Evolutionary conservation across 179 eudicot species (phyloP).

Genomic region (Silene coronaria): DNA sequence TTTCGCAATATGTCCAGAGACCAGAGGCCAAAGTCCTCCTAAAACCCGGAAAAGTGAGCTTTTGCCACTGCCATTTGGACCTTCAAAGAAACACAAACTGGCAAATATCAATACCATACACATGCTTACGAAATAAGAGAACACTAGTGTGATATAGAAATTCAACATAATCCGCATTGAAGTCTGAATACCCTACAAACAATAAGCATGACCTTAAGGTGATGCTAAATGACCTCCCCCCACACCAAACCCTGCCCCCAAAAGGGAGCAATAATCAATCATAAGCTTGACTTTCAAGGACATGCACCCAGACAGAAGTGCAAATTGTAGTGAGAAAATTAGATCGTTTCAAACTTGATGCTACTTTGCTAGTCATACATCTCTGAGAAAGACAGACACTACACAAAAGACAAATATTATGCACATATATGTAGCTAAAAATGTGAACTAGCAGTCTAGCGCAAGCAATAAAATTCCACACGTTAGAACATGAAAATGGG

Average conservation of each 20-base stretch:
- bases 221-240: neutral
- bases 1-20: slow-evolving; percentile 91
- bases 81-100: slow-evolving; percentile 35
- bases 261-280: neutral
- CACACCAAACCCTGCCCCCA: neutral
- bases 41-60: slow-evolving; percentile 96
- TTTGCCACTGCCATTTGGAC: slow-evolving; percentile 99
- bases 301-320: neutral
- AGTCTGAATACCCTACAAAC: neutral
- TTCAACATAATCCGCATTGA: neutral
- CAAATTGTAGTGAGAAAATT: neutral
- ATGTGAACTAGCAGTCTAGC: neutral
- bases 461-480: neutral
- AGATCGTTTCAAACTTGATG: neutral
- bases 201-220: neutral
- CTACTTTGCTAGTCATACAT: neutral
- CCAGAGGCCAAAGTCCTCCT: slow-evolving; percentile 97
- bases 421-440: neutral
- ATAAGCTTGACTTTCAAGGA: neutral
- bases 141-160: neutral
- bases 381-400: neutral
- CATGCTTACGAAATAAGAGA: neutral
- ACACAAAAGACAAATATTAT: neutral
- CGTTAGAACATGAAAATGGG: no score
- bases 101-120: slow-evolving; percentile 13